phyloP scores from a whole-genome alignment of 2,329 filamentous ascomycete species.

The Verticillium zaregamsianum region DNA sequence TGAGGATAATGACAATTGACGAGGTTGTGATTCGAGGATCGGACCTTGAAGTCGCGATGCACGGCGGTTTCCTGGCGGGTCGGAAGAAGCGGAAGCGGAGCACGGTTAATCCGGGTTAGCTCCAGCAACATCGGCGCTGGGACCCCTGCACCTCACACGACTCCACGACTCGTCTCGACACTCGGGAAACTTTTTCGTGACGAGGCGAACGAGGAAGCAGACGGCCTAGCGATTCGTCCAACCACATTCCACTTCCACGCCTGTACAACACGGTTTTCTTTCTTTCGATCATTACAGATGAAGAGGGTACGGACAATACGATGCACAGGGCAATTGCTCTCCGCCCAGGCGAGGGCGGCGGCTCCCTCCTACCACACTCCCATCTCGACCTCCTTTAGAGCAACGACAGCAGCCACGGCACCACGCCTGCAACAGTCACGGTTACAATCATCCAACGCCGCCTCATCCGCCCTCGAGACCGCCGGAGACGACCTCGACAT shows the following conservation, averaged over 20 bases:
- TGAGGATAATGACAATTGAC: constrained; percentile 15
- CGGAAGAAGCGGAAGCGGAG: constrained; percentile 10
- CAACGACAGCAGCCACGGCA: constrained; percentile 2
- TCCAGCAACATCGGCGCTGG: not conserved
- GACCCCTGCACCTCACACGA: constrained; percentile 23
- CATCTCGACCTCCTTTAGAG: constrained; percentile 10
- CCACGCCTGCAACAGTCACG: constrained; percentile 11
- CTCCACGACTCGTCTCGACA: constrained; percentile 26
- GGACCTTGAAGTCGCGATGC: not conserved
- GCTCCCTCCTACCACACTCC: constrained; percentile 10
- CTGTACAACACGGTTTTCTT: constrained; percentile 3
- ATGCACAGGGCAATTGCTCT: constrained; percentile 37
- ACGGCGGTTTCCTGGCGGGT: not conserved
- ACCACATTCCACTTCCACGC: constrained; percentile 12
- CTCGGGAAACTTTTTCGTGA: constrained; percentile 31
- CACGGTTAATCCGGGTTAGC: not conserved
- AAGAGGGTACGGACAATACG: constrained; percentile 37
- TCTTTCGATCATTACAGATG: constrained; percentile 22
- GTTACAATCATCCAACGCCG: constrained; percentile 27
- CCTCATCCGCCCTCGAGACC: constrained; percentile 17
- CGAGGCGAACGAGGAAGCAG: constrained; percentile 22
- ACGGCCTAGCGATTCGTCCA: constrained; percentile 31
- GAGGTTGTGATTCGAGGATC: constrained; percentile 3
- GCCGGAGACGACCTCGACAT: constrained; percentile 14
- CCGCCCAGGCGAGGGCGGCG: constrained; percentile 20